Evolutionary conservation across 306 rosid genomes (phyloP).

Genomic region (Chamaecrista fasciculata): DNA sequence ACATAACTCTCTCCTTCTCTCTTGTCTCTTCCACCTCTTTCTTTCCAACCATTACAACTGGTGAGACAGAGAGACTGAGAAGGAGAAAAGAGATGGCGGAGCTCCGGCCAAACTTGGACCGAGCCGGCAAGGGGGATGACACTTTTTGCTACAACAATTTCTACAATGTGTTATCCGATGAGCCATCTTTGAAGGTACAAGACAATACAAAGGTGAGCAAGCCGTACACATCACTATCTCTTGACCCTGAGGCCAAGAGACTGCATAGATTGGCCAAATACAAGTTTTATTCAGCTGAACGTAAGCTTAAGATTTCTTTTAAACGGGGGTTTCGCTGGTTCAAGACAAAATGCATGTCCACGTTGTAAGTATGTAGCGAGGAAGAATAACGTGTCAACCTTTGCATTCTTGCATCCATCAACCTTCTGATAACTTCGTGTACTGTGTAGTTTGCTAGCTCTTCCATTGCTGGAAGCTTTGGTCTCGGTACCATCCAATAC

Average conservation of each 20-base stretch:
- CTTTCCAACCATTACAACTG: neutral
- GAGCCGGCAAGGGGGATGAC: too few relatives aligned
- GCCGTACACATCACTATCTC: neutral
- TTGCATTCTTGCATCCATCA: too few relatives aligned
- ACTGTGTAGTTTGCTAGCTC: neutral
- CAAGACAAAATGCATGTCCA: conserved; percentile 45
- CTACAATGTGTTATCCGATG: neutral
- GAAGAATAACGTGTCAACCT: neutral
- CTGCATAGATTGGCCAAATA: conserved; percentile 46
- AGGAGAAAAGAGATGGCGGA: conserved; percentile 30
- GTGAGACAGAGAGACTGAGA: conserved; percentile 1
- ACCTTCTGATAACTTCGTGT: too few relatives aligned
- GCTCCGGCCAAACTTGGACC: neutral
- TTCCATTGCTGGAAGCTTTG: neutral
- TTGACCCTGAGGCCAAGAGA: conserved; percentile 55
- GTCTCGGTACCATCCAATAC: neutral
- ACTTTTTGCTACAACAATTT: neutral
- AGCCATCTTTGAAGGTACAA: neutral
- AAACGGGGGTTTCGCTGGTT: conserved; percentile 67
- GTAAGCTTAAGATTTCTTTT: conserved; percentile 48
- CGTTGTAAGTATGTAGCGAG: neutral
- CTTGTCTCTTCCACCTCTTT: conserved; percentile 19
- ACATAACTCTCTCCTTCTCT: neutral
- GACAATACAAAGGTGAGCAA: neutral
- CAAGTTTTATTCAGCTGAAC: conserved; percentile 49